These are phyloP conservation scores for Pyrenula aspistea DNA, from an alignment of 495 filamentous ascomycete species.

Conservation along the genomic window DNA sequence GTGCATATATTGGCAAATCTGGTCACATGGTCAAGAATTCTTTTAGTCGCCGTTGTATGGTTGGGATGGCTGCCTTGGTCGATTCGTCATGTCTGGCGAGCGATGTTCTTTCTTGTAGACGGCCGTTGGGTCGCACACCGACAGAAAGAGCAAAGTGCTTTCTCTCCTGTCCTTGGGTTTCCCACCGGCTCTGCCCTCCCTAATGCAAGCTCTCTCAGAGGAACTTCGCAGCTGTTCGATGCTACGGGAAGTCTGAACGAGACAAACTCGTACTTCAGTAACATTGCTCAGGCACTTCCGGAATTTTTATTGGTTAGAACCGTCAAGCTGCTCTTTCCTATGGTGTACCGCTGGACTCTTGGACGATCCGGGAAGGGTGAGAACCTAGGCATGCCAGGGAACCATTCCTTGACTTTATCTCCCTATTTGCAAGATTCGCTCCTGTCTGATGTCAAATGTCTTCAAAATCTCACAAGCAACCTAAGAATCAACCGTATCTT, in stretches of 20 bases:
- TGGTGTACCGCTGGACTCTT: conserved; percentile 24
- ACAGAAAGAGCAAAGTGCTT: neutral
- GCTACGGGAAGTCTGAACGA: neutral
- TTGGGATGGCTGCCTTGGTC: conserved; percentile 77
- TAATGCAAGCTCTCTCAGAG: neutral
- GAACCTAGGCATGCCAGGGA: neutral
- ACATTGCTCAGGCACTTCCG: neutral
- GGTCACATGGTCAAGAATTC: conserved; percentile 61
- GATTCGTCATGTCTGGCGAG: conserved; percentile 83
- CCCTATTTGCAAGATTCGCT: conserved; percentile 25
- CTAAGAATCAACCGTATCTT: conserved; percentile 65
- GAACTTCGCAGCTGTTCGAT: neutral
- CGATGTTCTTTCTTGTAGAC: conserved; percentile 91
- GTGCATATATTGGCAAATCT: conserved; percentile 59
- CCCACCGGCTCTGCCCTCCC: neutral
- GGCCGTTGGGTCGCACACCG: conserved; percentile 48
- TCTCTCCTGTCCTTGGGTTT: neutral
- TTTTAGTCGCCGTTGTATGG: conserved; percentile 81
- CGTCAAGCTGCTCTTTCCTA: conserved; percentile 7
- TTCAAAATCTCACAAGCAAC: conserved; percentile 62
- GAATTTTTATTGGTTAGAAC: neutral
- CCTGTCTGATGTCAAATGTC: conserved; percentile 59
- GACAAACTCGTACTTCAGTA: neutral
- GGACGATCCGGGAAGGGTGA: conserved; percentile 21
- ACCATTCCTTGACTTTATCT: conserved; percentile 2